Evolutionary conservation across 2,329 filamentous ascomycete genomes (phyloP).

Genomic region (Aspergillus amoenus): DNA sequence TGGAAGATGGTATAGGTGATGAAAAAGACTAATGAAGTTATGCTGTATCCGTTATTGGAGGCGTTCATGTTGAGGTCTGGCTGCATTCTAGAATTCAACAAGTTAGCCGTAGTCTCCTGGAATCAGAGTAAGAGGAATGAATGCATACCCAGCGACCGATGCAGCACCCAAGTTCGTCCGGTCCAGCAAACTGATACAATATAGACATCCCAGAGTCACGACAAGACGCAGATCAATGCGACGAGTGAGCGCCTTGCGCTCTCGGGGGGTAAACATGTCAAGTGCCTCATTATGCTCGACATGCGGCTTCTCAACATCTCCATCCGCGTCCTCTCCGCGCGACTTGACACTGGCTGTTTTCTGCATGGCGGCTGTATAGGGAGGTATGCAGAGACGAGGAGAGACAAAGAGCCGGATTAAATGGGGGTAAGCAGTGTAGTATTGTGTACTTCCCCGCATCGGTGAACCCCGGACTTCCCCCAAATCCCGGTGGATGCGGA

Average conservation of each 20-base stretch:
- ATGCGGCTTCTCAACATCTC: not conserved
- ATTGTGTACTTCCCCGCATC: too few relatives aligned
- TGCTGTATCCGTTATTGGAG: conserved; percentile 18
- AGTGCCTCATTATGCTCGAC: not conserved
- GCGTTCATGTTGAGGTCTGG: conserved; percentile 15
- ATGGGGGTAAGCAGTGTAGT: too few relatives aligned
- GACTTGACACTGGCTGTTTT: not conserved
- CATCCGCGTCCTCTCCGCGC: not conserved
- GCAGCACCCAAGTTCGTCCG: conserved; percentile 17
- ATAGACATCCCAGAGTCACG: conserved; percentile 10
- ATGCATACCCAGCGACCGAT: conserved; percentile 14
- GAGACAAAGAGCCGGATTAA: too few relatives aligned
- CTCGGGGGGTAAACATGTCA: not conserved
- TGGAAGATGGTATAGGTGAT: conserved; percentile 71
- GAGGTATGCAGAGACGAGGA: too few relatives aligned
- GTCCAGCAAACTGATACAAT: conserved; percentile 16
- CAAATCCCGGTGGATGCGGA: too few relatives aligned
- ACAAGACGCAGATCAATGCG: conserved; percentile 16
- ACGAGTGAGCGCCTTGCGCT: conserved; percentile 1
- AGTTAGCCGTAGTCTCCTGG: not conserved
- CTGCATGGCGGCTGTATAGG: not conserved
- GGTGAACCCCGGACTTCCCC: too few relatives aligned
- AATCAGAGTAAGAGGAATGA: not conserved
- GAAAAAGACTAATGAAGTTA: conserved; percentile 63
- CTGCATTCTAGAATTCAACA: conserved; percentile 13